These are phyloP conservation scores for Phaeotremella skinneri DNA, from an alignment of 768 basidiomycete genomes.

Conservation along the genomic window DNA sequence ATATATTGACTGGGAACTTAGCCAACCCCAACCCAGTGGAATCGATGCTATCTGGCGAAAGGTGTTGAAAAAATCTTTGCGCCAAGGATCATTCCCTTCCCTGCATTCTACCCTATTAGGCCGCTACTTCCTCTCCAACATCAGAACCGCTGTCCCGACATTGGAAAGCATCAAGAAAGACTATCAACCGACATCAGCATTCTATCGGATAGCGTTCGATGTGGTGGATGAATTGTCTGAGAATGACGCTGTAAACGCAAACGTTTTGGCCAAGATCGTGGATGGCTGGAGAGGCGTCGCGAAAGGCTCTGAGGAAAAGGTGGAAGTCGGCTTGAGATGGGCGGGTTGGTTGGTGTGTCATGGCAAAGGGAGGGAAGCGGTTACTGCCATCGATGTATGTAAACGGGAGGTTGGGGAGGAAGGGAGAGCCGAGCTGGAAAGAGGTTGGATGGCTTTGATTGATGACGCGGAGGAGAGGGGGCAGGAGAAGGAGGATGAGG, in stretches of 20 bases:
- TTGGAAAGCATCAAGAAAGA: slow-evolving; percentile 4
- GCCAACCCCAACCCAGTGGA: background rate
- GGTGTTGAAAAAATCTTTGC: slow-evolving; percentile 7
- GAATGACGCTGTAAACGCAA: background rate
- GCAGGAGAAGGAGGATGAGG: slow-evolving; percentile 4
- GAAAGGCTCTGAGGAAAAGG: slow-evolving; percentile 16
- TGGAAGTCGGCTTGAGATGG: slow-evolving; percentile 25
- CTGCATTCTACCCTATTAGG: slow-evolving; percentile 17
- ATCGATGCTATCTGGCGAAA: slow-evolving; percentile 2
- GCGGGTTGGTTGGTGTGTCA: slow-evolving; percentile 23
- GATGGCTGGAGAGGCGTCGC: slow-evolving; percentile 31
- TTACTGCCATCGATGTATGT: slow-evolving; percentile 19
- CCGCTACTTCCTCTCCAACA: slow-evolving; percentile 3
- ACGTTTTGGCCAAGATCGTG: too few relatives aligned
- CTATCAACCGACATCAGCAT: slow-evolving; percentile 17
- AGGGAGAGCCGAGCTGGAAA: slow-evolving; percentile 18
- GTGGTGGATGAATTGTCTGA: background rate
- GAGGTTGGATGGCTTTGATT: slow-evolving; percentile 20
- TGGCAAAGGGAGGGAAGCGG: slow-evolving; percentile 30
- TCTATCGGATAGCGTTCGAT: slow-evolving; percentile 26
- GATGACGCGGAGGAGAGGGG: slow-evolving; percentile 9
- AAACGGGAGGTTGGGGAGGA: slow-evolving; percentile 26
- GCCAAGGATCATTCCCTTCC: slow-evolving; percentile 3
- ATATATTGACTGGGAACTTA: slow-evolving; percentile 9
- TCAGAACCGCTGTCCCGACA: slow-evolving; percentile 12